phyloP scores from a whole-genome alignment of 2,329 filamentous ascomycete species.

The Zasmidium citrigriseum region DNA sequence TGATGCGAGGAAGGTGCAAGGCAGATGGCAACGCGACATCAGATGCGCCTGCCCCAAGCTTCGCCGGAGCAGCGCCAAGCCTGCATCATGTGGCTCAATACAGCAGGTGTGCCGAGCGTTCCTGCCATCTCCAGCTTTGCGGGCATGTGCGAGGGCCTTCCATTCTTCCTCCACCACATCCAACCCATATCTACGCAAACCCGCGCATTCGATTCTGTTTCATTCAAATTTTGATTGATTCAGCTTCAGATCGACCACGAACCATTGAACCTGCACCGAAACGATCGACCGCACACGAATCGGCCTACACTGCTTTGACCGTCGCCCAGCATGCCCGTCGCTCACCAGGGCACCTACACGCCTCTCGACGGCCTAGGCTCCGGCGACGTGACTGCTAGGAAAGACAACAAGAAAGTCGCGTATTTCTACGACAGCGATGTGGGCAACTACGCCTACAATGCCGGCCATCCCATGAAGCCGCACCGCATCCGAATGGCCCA shows the following conservation, averaged over 20 bases:
- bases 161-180: neutral
- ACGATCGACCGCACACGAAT: neutral
- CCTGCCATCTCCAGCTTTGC: constrained; percentile 3
- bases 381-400: constrained; percentile 49
- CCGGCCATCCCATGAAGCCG: constrained; percentile 68
- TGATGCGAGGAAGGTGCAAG: constrained; percentile 6
- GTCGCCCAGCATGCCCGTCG: constrained; percentile 41
- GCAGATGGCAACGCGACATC: constrained; percentile 18
- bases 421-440: constrained; percentile 99
- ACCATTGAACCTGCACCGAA: neutral
- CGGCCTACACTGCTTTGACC: neutral
- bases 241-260: neutral
- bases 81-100: neutral
- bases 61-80: neutral
- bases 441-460: constrained; percentile 94
- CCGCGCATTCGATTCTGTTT: neutral
- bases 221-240: neutral
- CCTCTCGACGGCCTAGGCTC: constrained; percentile 55
- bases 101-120: neutral
- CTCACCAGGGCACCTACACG: constrained; percentile 37
- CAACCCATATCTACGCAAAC: neutral
- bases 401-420: constrained; percentile 77
- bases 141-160: neutral
- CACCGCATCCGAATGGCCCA: constrained; percentile 67
- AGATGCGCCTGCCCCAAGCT: neutral